These are phyloP conservation scores for Tripidium arundinaceum DNA, from an alignment of 202 grass and related monocot genomes.

Conservation along the genomic window DNA sequence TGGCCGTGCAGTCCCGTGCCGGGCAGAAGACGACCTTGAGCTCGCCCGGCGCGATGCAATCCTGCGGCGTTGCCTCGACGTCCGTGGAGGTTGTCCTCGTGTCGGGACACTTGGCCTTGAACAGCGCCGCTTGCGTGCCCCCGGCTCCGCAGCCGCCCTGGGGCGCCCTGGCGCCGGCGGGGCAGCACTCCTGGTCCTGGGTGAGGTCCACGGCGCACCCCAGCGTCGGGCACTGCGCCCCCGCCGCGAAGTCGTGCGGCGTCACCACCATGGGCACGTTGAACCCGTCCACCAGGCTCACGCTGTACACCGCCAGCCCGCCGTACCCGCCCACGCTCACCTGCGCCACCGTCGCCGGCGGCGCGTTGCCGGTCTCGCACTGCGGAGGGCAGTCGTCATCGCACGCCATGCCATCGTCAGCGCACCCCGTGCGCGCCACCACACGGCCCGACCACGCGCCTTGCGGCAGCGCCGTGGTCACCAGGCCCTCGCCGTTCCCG, in stretches of 20 bases:
- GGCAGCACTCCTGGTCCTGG: background rate
- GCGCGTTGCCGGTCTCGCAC: background rate
- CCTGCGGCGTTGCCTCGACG: conserved; percentile 40
- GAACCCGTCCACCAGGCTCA: background rate
- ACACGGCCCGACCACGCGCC: background rate
- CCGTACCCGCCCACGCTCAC: background rate
- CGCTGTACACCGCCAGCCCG: background rate
- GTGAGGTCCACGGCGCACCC: background rate
- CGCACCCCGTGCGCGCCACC: background rate
- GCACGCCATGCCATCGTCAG: background rate
- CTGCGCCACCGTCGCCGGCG: background rate
- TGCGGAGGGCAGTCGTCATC: background rate
- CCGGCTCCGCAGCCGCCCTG: conserved; percentile 20
- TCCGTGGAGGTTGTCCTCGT: conserved; percentile 40
- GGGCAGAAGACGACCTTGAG: conserved; percentile 56
- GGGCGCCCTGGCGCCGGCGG: background rate
- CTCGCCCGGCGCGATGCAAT: conserved; percentile 25
- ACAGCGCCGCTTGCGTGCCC: background rate
- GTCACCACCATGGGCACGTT: background rate
- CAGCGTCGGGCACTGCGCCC: background rate
- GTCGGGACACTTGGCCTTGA: conserved; percentile 42
- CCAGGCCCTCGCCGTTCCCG: background rate
- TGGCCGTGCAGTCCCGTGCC: background rate
- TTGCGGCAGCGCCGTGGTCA: background rate
- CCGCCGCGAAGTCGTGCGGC: background rate